Evolutionary conservation across 228 moss, liverwort and hornwort genomes (phyloP).

Genomic region (Sphagnum fallax): DNA sequence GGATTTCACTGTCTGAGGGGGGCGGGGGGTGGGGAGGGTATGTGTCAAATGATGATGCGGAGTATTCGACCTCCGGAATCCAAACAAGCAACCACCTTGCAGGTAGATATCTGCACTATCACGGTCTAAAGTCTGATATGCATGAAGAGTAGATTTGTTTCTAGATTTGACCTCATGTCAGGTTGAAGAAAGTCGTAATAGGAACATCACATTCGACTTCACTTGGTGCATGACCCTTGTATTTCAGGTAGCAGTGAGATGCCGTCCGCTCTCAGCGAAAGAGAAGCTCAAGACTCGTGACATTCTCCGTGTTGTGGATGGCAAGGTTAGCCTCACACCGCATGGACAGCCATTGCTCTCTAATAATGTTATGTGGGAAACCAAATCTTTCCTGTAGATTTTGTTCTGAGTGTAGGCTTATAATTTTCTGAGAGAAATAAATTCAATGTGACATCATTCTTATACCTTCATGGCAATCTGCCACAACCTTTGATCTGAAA

Average conservation of each 20-base stretch:
- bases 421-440: neutral
- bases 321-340: constrained; percentile 36
- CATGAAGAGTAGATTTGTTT: too few species aligned
- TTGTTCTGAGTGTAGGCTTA: neutral
- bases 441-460: neutral
- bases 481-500: neutral
- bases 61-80: constrained; percentile 45
- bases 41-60: constrained; percentile 53
- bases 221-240: neutral
- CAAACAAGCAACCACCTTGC: constrained; percentile 43
- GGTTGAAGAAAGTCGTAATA: too few species aligned
- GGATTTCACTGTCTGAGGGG: too few species aligned
- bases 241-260: constrained; percentile 75
- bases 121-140: neutral
- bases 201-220: too few species aligned
- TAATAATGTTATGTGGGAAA: neutral
- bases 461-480: neutral
- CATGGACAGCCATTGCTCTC: neutral
- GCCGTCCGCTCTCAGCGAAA: constrained; percentile 60
- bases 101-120: constrained; percentile 9
- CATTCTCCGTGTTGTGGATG: constrained; percentile 73
- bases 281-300: constrained; percentile 71
- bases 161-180: too few species aligned
- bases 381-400: too few species aligned
- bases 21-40: constrained; percentile 19